These are phyloP conservation scores for Aspergillus luchuensis DNA, from an alignment of 2,329 filamentous ascomycete species.

Conservation along the genomic window DNA sequence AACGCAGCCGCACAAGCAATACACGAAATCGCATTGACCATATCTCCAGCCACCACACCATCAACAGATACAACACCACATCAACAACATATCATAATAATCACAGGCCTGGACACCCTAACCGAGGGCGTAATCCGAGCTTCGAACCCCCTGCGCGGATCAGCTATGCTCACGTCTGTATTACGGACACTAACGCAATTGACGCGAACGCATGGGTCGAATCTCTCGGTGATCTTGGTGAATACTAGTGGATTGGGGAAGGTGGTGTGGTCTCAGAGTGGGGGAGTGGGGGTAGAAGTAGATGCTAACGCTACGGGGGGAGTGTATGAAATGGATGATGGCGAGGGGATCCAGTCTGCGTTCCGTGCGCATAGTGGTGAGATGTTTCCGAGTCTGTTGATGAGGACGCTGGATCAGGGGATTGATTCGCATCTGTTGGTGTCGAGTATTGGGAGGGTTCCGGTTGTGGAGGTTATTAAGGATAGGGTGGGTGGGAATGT, in stretches of 20 bases:
- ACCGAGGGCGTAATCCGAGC: conserved; percentile 40
- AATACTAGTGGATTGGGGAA: conserved; percentile 38
- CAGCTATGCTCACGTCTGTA: conserved; percentile 35
- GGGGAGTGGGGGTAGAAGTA: background rate
- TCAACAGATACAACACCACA: background rate
- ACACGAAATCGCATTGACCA: conserved; percentile 29
- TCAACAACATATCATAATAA: conserved; percentile 19
- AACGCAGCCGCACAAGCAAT: conserved; percentile 34
- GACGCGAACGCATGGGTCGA: conserved; percentile 30
- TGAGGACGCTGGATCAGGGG: conserved; percentile 41
- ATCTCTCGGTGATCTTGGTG: conserved; percentile 39
- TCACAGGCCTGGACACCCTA: conserved; percentile 42
- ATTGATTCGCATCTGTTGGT: conserved; percentile 44
- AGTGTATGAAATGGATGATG: conserved; percentile 7
- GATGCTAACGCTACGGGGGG: background rate
- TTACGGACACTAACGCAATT: conserved; percentile 38
- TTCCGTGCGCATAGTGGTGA: conserved; percentile 24
- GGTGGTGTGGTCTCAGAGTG: background rate
- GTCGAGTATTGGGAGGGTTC: conserved; percentile 27
- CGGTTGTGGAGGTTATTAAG: conserved; percentile 44
- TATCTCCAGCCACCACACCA: conserved; percentile 3
- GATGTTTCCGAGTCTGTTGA: conserved; percentile 35
- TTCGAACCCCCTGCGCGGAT: conserved; percentile 39
- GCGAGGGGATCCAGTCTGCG: conserved; percentile 31
- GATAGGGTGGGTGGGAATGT: conserved; percentile 38